Base-by-base conservation (phyloP, 257 asterid species). In the Fraxinus americana region DNA sequence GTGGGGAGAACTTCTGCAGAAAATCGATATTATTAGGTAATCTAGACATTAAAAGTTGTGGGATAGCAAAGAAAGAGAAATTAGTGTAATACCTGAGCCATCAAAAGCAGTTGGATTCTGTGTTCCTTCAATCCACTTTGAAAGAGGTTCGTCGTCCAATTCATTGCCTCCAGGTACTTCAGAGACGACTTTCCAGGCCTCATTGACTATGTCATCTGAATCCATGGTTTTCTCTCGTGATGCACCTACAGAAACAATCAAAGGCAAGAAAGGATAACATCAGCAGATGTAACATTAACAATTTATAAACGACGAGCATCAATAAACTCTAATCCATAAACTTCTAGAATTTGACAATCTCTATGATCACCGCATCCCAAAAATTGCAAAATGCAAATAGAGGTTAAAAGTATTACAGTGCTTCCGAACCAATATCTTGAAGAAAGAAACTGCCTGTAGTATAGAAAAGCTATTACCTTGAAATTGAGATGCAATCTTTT, bases 61-160 rank as follows among this genome's bases (percentile, higher is more conserved):
- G 70, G 73, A 74, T 34, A n/a, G 54, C 34, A 63, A 45, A 23
- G 34, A 66, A 57, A 2, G 63, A 13, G 43, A 5, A n/a, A 72
- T 32, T 72, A 75, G 81, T 88, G 79, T 11, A 23, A 61, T 87
- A 86, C 96, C 82, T 59, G 89, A 87, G 73, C 83, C 77, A 81
- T 85, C 88, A 73, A 41, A 72, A 77, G 73, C 14, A 4, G 86
- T 72, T 70, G 89, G 83, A 75, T 86, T 17, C 34, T 89, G 87
- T 75, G 77, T 85, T 83, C 78, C 91, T 75, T 75, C 89, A 50
- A 90, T 76, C 96, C 94, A 90, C 81, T 75, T 86, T 19, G 98
- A 83, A 74, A 91, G 94, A 66, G 90, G 92, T 72, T 91, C 90
- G 66, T 90, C 87, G 41, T 91, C 92, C 36, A 86, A 82, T 30